Evolutionary conservation across 371 early-diverging fungal genomes (phyloP).

Genomic region (Coemansia sp.): DNA sequence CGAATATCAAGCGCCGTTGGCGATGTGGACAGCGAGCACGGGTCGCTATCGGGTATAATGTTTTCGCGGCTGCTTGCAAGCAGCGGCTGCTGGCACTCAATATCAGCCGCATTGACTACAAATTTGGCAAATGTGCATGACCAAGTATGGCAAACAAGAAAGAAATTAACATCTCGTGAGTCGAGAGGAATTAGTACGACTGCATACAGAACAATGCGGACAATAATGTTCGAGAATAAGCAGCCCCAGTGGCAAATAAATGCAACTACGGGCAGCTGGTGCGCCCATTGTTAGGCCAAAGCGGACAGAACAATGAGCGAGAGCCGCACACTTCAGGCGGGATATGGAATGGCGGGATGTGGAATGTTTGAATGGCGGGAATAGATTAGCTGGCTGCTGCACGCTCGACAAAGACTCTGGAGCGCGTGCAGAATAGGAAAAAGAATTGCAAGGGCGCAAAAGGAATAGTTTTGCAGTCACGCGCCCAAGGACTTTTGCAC

Average conservation of each 20-base stretch:
- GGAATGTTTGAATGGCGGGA: neutral
- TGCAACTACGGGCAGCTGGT: neutral
- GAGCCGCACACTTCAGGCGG: neutral
- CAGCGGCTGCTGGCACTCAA: conserved; percentile 14
- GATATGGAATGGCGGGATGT: neutral
- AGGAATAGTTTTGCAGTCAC: neutral
- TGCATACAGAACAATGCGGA: neutral
- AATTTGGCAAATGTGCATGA: neutral
- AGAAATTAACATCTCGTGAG: conserved; percentile 4
- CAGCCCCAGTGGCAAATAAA: conserved; percentile 1
- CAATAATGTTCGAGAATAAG: neutral
- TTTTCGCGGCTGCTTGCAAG: neutral
- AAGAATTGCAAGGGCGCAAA: neutral
- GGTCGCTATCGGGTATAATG: neutral
- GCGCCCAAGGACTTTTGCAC: neutral
- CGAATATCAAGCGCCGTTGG: conserved; percentile 10
- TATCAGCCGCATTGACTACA: conserved; percentile 14
- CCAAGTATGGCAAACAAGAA: conserved; percentile 1
- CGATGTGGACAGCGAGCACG: conserved; percentile 11
- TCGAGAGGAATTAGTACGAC: neutral
- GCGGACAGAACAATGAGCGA: neutral
- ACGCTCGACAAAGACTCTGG: neutral
- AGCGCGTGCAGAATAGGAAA: neutral
- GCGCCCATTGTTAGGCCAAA: neutral
- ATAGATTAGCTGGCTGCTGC: neutral